phyloP scores from a whole-genome alignment of 2,329 filamentous ascomycete genomes.

The Byssothecium circinans region DNA sequence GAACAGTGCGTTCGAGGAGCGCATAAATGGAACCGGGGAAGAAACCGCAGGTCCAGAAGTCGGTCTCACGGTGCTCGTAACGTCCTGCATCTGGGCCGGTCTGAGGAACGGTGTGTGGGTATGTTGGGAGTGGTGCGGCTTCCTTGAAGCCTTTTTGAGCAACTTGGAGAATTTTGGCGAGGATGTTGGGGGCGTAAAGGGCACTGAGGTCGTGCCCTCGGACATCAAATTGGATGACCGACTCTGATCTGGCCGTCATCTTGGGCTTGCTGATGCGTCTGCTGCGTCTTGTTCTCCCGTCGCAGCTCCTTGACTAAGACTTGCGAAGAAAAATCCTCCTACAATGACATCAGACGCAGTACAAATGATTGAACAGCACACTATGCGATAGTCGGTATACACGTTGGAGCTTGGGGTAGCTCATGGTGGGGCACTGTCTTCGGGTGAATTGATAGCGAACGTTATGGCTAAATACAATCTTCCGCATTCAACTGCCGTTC shows the following conservation, averaged over 20 bases:
- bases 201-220: slow-evolving; percentile 27
- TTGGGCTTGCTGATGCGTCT: neutral
- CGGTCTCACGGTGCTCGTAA: slow-evolving; percentile 40
- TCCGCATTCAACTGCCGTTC: slow-evolving; percentile 14
- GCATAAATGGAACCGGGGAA: slow-evolving; percentile 41
- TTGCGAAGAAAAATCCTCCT: neutral
- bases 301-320: too few species aligned
- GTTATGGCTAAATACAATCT: slow-evolving; percentile 18
- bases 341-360: neutral
- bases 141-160: slow-evolving; percentile 31
- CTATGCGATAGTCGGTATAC: too few species aligned
- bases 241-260: neutral
- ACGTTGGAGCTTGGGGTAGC: neutral
- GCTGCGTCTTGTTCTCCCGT: too few species aligned
- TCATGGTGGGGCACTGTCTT: slow-evolving; percentile 14
- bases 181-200: slow-evolving; percentile 34
- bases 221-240: neutral
- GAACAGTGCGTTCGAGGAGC: slow-evolving; percentile 34
- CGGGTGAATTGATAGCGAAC: slow-evolving; percentile 25
- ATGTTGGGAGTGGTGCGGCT: slow-evolving; percentile 29
- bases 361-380: neutral
- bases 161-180: slow-evolving; percentile 38
- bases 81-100: slow-evolving; percentile 21
- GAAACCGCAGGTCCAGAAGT: slow-evolving; percentile 43
- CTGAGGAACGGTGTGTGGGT: slow-evolving; percentile 40